Conservation (phyloP, 2,329 filamentous ascomycete species). For the Fusarium sororula region DNA sequence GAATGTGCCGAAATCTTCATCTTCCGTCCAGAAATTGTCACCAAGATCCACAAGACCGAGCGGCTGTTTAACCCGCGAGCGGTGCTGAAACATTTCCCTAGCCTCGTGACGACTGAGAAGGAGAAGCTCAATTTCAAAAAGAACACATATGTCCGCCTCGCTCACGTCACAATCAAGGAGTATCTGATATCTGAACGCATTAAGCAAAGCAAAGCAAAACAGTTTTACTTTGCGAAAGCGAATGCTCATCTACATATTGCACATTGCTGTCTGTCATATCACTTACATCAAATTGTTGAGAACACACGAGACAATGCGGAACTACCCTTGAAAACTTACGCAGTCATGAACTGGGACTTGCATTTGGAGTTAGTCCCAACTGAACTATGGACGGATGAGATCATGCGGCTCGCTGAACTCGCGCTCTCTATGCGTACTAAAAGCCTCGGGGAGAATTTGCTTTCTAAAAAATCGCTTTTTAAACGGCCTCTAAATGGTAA, state of each 20-base stretch:
- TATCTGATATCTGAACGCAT: neutral
- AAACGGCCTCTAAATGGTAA: too few relatives aligned
- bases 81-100: neutral
- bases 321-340: accelerated
- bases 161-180: neutral
- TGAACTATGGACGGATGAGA: accelerated
- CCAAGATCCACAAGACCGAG: accelerated
- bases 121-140: accelerated
- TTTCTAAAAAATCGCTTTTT: too few relatives aligned
- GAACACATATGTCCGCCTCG: neutral
- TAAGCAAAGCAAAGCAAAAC: accelerated
- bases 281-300: accelerated
- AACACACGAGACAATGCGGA: accelerated
- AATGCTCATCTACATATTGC: accelerated
- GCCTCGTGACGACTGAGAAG: accelerated
- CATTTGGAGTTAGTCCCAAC: neutral
- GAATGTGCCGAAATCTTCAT: neutral
- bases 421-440: neutral
- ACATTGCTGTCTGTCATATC: neutral
- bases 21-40: neutral
- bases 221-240: neutral
- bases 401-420: accelerated
- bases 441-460: too few relatives aligned
- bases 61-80: accelerated
- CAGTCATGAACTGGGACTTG: accelerated